Evolutionary conservation across 108 stramenopile species (phyloP).

Genomic region (Seminavis robusta): DNA sequence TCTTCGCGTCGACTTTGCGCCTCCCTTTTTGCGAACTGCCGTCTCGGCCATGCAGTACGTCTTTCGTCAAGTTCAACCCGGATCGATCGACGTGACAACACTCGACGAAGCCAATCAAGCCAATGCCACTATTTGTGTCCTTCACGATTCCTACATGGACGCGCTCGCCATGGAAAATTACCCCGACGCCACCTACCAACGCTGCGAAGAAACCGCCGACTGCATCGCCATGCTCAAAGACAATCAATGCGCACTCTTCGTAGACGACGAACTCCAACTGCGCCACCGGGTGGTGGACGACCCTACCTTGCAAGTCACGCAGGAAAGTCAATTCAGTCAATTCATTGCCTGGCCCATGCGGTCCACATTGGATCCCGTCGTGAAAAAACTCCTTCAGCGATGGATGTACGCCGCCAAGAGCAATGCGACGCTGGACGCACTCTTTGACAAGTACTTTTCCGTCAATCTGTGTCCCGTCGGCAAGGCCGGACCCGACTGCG

Average conservation of each 20-base stretch:
- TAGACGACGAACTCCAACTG: slow-evolving; percentile 1
- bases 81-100: background rate
- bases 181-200: background rate
- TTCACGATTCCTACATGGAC: background rate
- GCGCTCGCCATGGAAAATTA: background rate
- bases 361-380: background rate
- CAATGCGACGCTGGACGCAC: slow-evolving; percentile 6
- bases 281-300: background rate
- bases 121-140: background rate
- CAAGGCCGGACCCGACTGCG: slow-evolving; percentile 9
- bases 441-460: slow-evolving; percentile 8
- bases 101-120: background rate
- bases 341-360: slow-evolving; percentile 3
- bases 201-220: background rate
- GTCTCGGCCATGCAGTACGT: background rate
- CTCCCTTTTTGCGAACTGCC: slow-evolving; percentile 1
- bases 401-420: slow-evolving; percentile 10
- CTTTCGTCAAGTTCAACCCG: background rate
- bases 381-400: slow-evolving; percentile 1
- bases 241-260: background rate
- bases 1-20: slow-evolving; percentile 2
- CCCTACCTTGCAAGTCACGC: background rate
- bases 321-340: background rate
- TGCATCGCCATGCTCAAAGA: slow-evolving; percentile 1
- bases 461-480: slow-evolving; percentile 11